Conservation (phyloP, 2,329 filamentous ascomycete genomes). For the Alternaria gansuensis region DNA sequence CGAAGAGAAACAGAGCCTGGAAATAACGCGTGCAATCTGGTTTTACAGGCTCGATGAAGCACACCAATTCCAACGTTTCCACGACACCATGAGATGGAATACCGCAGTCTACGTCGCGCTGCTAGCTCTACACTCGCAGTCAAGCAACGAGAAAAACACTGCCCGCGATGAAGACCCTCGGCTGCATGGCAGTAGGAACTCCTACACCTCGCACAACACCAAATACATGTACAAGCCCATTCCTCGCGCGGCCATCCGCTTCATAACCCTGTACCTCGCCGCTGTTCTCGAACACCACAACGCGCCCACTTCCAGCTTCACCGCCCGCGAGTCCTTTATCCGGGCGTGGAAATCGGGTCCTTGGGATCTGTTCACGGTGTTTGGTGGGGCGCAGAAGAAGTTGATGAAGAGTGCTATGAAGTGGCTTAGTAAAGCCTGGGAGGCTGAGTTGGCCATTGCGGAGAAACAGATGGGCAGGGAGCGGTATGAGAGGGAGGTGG, state of each 20-base stretch:
- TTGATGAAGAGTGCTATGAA: conserved; percentile 28
- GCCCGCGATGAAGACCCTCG: neutral
- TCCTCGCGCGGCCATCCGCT: conserved; percentile 17
- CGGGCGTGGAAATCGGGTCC: conserved; percentile 21
- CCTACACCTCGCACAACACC: neutral
- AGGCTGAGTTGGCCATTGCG: conserved; percentile 15
- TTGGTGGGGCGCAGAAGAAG: conserved; percentile 25
- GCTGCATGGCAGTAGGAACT: neutral
- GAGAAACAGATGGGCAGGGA: conserved; percentile 7
- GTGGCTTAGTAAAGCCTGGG: conserved; percentile 23
- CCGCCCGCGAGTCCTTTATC: conserved; percentile 28
- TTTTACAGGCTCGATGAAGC: conserved; percentile 32
- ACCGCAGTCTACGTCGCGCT: conserved; percentile 31
- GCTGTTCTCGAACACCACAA: conserved; percentile 38
- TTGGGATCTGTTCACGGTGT: conserved; percentile 25
- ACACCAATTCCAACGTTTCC: conserved; percentile 38
- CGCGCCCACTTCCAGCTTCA: conserved; percentile 18
- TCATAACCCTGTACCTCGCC: conserved; percentile 30
- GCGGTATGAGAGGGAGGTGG: conserved; percentile 22
- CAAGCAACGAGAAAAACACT: neutral
- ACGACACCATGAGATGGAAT: conserved; percentile 38
- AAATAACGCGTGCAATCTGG: conserved; percentile 34
- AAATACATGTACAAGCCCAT: neutral
- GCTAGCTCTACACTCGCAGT: conserved; percentile 13
- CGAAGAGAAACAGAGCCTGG: conserved; percentile 15